Base-by-base conservation (phyloP, 768 basidiomycete species). In the Phaeotremella skinneri region DNA sequence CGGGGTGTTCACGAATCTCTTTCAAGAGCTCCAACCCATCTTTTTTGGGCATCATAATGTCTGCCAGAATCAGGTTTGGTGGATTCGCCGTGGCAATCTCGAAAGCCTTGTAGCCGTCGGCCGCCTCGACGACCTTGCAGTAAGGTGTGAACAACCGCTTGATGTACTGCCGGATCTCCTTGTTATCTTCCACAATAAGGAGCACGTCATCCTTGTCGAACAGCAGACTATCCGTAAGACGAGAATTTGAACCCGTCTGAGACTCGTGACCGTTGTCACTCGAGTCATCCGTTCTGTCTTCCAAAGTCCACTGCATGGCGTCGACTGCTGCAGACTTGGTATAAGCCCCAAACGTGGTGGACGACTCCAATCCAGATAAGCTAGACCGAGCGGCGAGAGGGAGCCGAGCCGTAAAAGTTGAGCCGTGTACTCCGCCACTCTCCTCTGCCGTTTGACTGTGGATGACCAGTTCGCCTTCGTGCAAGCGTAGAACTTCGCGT, bases 41-140 rank as follows among this genome's bases (percentile, higher is more conserved):
- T 61, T 71, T 62, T 30, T 67, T 63, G 11, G 78, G 78, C 75
- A 79, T 78, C 67, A 76, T 75, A 26, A 78, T 66, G 58, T 80
- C 79, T 4, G 73, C 68, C 9, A 79, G 49, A 45, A 79, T 76
- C n/a, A 79, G 52, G 32, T 73, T 60, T 0, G 79, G 79, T 3
- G 53, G 62, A 3, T 54, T 25, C 23, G 49, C 41, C 34, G 26
- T 55, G 14, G 49, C 45, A 1, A 75, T 72, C n/a, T 72, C 59
- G 6, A 73, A 60, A 3, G 73, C 76, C 41, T 76, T 68, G 32
- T 61, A 49, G 1, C 78, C 79, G 57, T 78, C 70, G 17, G 32
- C 25, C 1, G 79, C 79, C 31, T 76, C 74, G 9, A 73, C 52
- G 26, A 79, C 77, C 17, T 60, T 69, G 52, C 79, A 79, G 59